These are phyloP conservation scores for Pecoramyces ruminantium DNA, from an alignment of 192 early-diverging fungal species.

Conservation along the genomic window DNA sequence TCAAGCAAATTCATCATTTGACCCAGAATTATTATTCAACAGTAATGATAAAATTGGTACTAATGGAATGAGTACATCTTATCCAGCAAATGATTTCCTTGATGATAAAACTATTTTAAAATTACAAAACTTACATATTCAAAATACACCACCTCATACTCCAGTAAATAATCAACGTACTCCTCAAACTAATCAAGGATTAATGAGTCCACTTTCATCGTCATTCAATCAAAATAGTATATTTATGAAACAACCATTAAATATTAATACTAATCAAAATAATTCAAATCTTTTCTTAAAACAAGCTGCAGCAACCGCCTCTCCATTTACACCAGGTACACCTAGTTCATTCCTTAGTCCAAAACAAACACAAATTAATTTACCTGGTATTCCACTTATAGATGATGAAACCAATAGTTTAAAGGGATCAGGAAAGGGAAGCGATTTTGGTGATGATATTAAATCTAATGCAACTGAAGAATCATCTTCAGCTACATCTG, in stretches of 20 bases:
- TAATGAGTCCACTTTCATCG: background rate
- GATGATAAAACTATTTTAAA: background rate
- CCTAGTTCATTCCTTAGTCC: background rate
- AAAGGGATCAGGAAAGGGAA: background rate
- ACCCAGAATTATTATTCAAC: background rate
- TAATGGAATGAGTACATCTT: background rate
- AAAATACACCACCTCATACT: background rate
- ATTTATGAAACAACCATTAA: background rate
- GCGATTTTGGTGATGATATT: background rate
- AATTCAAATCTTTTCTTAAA: background rate
- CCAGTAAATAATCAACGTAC: background rate
- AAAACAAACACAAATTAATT: background rate
- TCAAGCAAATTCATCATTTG: background rate
- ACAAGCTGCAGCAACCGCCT: background rate
- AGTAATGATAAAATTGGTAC: background rate
- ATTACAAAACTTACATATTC: background rate
- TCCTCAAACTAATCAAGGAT: background rate
- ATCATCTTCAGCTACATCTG: background rate
- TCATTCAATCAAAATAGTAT: background rate
- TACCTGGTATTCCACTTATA: background rate
- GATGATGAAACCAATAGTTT: background rate
- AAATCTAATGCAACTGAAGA: background rate
- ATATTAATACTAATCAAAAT: background rate
- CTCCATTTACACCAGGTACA: background rate
- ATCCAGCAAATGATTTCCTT: background rate